Percentiles rank a stretch among this genome's conserved stretches.
Conservation (phyloP, 768 basidiomycete species). For the Xerocomellus dryophilus region DNA sequence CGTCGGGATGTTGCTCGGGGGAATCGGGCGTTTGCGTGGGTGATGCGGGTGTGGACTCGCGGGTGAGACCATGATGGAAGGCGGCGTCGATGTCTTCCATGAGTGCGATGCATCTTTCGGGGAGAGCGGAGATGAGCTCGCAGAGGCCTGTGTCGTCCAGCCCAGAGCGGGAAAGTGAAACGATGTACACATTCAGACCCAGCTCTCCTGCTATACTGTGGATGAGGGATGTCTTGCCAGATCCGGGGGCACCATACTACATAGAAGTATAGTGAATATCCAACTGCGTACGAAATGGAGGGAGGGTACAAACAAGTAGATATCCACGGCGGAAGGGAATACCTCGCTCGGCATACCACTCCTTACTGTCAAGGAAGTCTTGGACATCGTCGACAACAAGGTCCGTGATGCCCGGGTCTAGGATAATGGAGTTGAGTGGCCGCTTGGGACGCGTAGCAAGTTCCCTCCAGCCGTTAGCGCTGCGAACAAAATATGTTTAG, state of each 20-base stretch:
- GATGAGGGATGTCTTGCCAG: constrained; percentile 78
- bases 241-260: constrained; percentile 70
- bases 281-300: background rate
- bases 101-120: constrained; percentile 69
- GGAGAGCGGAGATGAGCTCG: constrained; percentile 58
- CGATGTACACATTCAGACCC: constrained; percentile 66
- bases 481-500: constrained; percentile 5
- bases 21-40: background rate
- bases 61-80: constrained; percentile 46
- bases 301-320: constrained; percentile 44
- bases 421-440: constrained; percentile 60
- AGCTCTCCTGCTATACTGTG: constrained; percentile 78
- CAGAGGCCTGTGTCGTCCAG: constrained; percentile 61
- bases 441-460: constrained; percentile 62
- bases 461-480: constrained; percentile 47
- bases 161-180: constrained; percentile 60
- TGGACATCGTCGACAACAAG: constrained; percentile 62
- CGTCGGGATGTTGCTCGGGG: constrained; percentile 16
- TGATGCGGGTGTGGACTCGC: constrained; percentile 19
- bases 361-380: constrained; percentile 65
- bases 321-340: constrained; percentile 83
- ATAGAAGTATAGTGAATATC: background rate
- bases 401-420: constrained; percentile 68
- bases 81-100: constrained; percentile 88
- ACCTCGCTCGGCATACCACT: constrained; percentile 73